phyloP scores from a whole-genome alignment of 1,284 basidiomycete genomes.

The Takashimella koratensis region DNA sequence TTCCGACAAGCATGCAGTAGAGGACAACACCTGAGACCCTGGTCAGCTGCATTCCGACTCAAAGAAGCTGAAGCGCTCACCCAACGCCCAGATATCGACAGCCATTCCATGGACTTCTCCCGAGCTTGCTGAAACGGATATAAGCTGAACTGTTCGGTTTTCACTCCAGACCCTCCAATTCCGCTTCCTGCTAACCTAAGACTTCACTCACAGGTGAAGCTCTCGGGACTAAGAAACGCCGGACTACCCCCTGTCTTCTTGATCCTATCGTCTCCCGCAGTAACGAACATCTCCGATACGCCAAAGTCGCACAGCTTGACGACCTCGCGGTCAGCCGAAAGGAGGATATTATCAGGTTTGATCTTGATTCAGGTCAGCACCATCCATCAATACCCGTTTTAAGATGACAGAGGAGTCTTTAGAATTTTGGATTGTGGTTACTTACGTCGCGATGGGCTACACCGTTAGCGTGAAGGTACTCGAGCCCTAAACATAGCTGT shows the following conservation, averaged over 20 bases:
- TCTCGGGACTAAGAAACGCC: constrained; percentile 57
- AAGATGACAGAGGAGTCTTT: too few species aligned
- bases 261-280: constrained; percentile 50
- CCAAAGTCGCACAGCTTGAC: constrained; percentile 60
- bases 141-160: too few species aligned
- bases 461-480: constrained; percentile 56
- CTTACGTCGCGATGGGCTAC: constrained; percentile 53
- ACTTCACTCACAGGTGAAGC: constrained; percentile 32
- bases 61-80: constrained; percentile 25
- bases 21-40: constrained; percentile 54
- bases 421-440: too few species aligned
- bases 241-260: constrained; percentile 54
- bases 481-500: constrained; percentile 54
- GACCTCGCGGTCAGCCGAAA: constrained; percentile 50
- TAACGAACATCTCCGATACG: constrained; percentile 55
- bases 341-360: constrained; percentile 57
- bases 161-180: too few species aligned
- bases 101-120: constrained; percentile 50
- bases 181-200: not conserved
- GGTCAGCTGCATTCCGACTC: not conserved
- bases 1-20: constrained; percentile 55
- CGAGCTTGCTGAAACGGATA: constrained; percentile 8
- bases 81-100: constrained; percentile 57
- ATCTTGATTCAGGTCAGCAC: constrained; percentile 32
- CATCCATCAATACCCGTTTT: too few species aligned